Percentiles rank a stretch among this genome's conserved stretches.
phyloP scores from a whole-genome alignment of 2,329 filamentous ascomycete species.

The Penicillium sp. region DNA sequence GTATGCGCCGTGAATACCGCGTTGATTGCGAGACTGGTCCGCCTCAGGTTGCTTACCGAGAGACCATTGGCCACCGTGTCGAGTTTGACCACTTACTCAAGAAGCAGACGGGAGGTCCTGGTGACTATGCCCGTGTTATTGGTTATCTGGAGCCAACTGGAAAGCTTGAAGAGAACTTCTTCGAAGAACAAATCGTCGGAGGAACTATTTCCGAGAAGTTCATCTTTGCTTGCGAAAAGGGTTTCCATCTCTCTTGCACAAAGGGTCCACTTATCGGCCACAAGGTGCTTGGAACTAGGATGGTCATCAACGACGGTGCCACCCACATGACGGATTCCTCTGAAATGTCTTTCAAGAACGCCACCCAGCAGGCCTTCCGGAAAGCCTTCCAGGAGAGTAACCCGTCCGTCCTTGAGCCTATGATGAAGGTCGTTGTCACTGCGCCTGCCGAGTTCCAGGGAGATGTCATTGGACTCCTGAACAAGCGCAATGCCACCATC shows the following conservation, averaged over 20 bases:
- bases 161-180: conserved; percentile 74
- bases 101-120: conserved; percentile 93
- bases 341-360: conserved; percentile 93
- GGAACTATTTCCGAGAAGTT: conserved; percentile 96
- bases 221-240: conserved; percentile 91
- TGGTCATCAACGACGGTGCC: conserved; percentile 95
- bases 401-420: conserved; percentile 85
- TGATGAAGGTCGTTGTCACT: conserved; percentile 98
- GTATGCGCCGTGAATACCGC: conserved; percentile 94
- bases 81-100: conserved; percentile 93
- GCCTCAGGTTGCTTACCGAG: conserved; percentile 94
- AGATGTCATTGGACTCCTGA: conserved; percentile 90
- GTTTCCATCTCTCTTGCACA: conserved; percentile 80
- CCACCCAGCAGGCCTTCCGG: conserved; percentile 94
- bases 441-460: conserved; percentile 98
- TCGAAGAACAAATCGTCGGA: conserved; percentile 85
- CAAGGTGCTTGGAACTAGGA: conserved; percentile 83
- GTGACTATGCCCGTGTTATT: conserved; percentile 91
- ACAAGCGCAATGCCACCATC: conserved; percentile 95
- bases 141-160: conserved; percentile 90
- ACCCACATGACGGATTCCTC: conserved; percentile 98
- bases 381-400: conserved; percentile 84
- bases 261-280: conserved; percentile 93
- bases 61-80: conserved; percentile 80
- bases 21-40: conserved; percentile 96